A percentile compares a stretch with the other conserved stretches of the same genome.
Conservation (phyloP, 2,329 filamentous ascomycete species). For the Apiospora kogelbergensis region DNA sequence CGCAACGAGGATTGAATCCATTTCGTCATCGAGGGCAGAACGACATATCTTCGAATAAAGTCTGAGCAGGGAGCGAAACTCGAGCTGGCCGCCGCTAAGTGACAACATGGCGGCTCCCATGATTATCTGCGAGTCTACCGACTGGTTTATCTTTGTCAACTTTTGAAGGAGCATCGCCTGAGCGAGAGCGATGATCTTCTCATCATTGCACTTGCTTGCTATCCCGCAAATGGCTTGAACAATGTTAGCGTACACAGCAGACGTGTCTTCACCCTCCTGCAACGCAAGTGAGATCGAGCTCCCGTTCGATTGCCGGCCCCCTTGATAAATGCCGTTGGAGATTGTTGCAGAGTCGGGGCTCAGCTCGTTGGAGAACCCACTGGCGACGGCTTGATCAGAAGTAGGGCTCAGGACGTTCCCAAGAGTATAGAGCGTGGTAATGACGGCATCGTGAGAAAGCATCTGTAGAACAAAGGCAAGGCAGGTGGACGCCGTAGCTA, state of each 20-base stretch:
- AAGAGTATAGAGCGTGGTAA: conserved; percentile 94
- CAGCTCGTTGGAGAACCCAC: conserved; percentile 44
- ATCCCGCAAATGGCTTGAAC: conserved; percentile 95
- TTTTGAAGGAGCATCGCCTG: conserved; percentile 98
- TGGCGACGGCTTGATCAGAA: conserved; percentile 52
- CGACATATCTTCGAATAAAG: conserved; percentile 75
- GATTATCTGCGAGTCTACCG: conserved; percentile 83
- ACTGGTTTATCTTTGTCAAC: conserved; percentile 76
- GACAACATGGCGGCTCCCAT: conserved; percentile 78
- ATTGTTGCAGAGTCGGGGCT: conserved; percentile 38
- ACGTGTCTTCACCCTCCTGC: conserved; percentile 75
- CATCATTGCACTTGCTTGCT: conserved; percentile 75
- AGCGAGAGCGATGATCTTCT: conserved; percentile 89
- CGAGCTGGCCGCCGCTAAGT: conserved; percentile 72
- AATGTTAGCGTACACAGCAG: conserved; percentile 79
- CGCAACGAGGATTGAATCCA: conserved; percentile 67
- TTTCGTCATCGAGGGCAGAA: conserved; percentile 69
- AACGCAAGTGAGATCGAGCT: conserved; percentile 79
- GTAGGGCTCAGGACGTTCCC: conserved; percentile 88
- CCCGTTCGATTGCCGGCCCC: conserved; percentile 61
- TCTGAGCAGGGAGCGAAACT: conserved; percentile 84
- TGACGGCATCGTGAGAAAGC: conserved; percentile 88
- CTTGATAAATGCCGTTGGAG: conserved; percentile 46
- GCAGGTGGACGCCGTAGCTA: conserved; percentile 78
- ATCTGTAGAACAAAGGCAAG: conserved; percentile 78